A percentile compares a stretch with the other conserved stretches of the same genome.
Conservation (phyloP, 371 early-diverging fungal species). For the Mucor ambiguus region DNA sequence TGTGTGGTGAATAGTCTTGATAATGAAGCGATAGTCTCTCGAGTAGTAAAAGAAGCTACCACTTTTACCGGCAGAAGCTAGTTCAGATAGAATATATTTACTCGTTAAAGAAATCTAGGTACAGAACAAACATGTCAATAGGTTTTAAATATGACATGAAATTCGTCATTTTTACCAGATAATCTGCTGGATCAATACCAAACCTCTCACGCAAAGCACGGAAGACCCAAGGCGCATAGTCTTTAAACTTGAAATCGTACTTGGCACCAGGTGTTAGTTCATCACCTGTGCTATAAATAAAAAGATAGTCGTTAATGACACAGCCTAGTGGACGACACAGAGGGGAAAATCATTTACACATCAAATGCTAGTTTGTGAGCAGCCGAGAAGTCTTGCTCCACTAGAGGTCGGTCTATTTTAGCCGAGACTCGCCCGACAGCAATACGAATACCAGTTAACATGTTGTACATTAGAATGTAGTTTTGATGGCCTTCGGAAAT, state of each 20-base stretch:
- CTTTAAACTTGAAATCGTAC: slow-evolving; percentile 97
- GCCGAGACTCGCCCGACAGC: slow-evolving; percentile 78
- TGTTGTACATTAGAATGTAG: slow-evolving; percentile 92
- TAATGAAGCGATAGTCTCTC: slow-evolving; percentile 96
- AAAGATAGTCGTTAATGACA: neutral
- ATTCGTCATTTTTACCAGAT: slow-evolving; percentile 60
- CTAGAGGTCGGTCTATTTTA: slow-evolving; percentile 71
- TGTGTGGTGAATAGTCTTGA: slow-evolving; percentile 94
- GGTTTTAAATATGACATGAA: neutral
- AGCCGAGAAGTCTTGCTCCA: slow-evolving; percentile 76
- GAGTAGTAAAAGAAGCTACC: slow-evolving; percentile 97
- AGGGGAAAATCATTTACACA: slow-evolving; percentile 51
- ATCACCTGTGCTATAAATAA: slow-evolving; percentile 71
- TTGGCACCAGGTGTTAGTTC: slow-evolving; percentile 87
- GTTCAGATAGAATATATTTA: slow-evolving; percentile 94
- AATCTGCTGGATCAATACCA: slow-evolving; percentile 87
- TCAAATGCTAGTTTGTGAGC: slow-evolving; percentile 93
- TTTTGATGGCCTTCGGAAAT: slow-evolving; percentile 65
- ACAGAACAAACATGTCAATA: slow-evolving; percentile 15
- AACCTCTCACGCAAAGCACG: slow-evolving; percentile 82
- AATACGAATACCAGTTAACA: slow-evolving; percentile 89
- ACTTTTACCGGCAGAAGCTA: slow-evolving; percentile 93
- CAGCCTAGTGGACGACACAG: too few species aligned
- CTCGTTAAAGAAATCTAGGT: slow-evolving; percentile 88
- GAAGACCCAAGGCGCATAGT: slow-evolving; percentile 96